Percentiles rank a stretch among this genome's conserved stretches.
phyloP scores from a whole-genome alignment of 2,329 filamentous ascomycete species.

The Talaromyces sp. region DNA sequence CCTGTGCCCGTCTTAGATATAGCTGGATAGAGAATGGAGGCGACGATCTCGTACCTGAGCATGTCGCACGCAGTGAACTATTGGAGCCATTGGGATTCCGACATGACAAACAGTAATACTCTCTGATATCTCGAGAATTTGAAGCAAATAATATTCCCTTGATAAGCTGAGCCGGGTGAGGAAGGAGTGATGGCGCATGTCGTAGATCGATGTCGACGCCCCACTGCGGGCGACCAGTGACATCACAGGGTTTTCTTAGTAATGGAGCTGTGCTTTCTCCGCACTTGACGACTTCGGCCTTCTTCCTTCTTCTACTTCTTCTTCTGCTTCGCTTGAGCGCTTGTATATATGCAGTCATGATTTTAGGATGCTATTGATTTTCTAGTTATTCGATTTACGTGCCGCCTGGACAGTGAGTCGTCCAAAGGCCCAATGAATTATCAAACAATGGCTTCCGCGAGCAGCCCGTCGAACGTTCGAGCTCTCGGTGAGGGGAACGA shows the following conservation, averaged over 20 bases:
- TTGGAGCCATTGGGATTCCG: conserved; percentile 1
- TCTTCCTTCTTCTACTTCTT: neutral
- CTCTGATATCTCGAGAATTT: too few relatives aligned
- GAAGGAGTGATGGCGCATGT: neutral
- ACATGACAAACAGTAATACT: neutral
- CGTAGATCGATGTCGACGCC: neutral
- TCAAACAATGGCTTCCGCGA: conserved; percentile 19
- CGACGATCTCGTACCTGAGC: conserved; percentile 6
- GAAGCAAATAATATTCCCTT: neutral
- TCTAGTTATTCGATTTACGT: neutral
- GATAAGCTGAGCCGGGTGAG: neutral
- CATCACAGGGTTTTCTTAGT: conserved; percentile 1
- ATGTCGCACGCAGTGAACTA: conserved; percentile 11
- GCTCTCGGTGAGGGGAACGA: conserved; percentile 1
- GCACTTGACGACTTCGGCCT: neutral
- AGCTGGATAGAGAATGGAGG: neutral
- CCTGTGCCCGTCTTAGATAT: neutral
- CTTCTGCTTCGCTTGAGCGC: neutral
- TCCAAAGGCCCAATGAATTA: conserved; percentile 26
- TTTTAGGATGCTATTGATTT: neutral
- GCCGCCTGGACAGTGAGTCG: neutral
- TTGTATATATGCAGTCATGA: neutral
- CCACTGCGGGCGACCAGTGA: neutral
- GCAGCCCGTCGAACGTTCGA: conserved; percentile 3
- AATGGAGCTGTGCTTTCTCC: conserved; percentile 1